phyloP scores from a whole-genome alignment of 805 yeast species.

The Myxozyma neotropica region DNA sequence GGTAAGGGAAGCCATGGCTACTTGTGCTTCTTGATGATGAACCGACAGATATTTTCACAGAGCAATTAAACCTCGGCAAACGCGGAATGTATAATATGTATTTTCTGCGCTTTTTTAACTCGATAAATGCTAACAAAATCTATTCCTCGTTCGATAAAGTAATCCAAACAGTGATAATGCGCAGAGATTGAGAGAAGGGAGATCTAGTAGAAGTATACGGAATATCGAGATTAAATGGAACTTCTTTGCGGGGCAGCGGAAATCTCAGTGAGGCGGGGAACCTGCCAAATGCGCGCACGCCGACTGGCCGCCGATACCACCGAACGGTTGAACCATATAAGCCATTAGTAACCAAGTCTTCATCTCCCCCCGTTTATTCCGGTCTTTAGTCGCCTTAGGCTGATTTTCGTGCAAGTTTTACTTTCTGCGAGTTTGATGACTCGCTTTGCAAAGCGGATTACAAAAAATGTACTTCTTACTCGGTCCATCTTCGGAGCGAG shows the following conservation, averaged over 20 bases:
- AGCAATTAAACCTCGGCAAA: not conserved
- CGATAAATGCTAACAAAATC: no score
- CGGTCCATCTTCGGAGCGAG: not conserved
- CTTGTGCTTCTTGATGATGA: no score
- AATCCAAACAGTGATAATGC: no score
- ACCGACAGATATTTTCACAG: no score
- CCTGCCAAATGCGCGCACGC: constrained; percentile 2
- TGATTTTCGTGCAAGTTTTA: no score
- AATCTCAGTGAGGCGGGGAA: constrained; percentile 5
- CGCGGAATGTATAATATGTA: not conserved
- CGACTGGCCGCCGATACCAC: constrained; percentile 7
- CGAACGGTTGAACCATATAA: not conserved
- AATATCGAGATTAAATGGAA: not conserved
- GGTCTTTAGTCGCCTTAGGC: not conserved
- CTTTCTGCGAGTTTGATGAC: no score
- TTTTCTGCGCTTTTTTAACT: no score
- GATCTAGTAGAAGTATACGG: not conserved
- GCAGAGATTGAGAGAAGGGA: not conserved
- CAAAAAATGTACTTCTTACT: no score
- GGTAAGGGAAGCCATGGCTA: constrained; percentile 8
- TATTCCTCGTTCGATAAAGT: no score
- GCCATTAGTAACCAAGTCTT: no score
- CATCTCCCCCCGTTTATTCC: not conserved
- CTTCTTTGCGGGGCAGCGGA: constrained; percentile 13
- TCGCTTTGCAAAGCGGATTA: no score